Evolutionary conservation across 2,329 filamentous ascomycete genomes (phyloP), one percentile per base, ranked within the genome.

Genomic region (Aureobasidium sp.): DNA sequence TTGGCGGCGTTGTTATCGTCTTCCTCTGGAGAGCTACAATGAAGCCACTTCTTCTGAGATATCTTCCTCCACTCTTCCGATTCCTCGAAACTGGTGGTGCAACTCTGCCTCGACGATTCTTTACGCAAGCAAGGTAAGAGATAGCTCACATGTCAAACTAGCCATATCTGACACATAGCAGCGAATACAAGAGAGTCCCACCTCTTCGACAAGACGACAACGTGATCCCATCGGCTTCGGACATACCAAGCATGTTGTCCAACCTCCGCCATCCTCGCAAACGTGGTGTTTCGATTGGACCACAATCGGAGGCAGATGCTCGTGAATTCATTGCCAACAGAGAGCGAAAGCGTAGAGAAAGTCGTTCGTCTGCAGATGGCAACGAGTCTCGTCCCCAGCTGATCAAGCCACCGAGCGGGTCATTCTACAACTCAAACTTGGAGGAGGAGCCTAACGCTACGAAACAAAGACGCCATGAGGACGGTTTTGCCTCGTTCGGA

Each of bases 281-380:
- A 63, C 84, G 94, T 55, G 88, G 91, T 33, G 84, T 97, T 35
- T 96, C 91, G 6, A 83, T 97, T 57, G 94, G 94, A 0, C 94
- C 94, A 1, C 94, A 97, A 74, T 96, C 92, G 47, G 92, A 92
- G 63, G 94, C 94, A 1, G 94, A 99, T 75, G 94, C 91, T 25
- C 96, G 96, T 74, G 94, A 99, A 76, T 90, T 91, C 21, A 79
- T 99, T 51, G 94, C 93, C 6, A 96, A 96, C 70, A 86, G 93
- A 21, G 90, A 96, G 66, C 83, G 86, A 65, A 78, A 79, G 61
- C 76, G 85, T 60, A 78, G 83, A 55, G 82, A 87, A 67, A 86
- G 83, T 67, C 75, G 79, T 25, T 79, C 77, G n/a, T 61, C 60
- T 15, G 45, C 43, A 15, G 60, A 61, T 15, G 53, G 46, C 13